Conservation (phyloP, 345 rosid species). For the Populus davidiana region DNA sequence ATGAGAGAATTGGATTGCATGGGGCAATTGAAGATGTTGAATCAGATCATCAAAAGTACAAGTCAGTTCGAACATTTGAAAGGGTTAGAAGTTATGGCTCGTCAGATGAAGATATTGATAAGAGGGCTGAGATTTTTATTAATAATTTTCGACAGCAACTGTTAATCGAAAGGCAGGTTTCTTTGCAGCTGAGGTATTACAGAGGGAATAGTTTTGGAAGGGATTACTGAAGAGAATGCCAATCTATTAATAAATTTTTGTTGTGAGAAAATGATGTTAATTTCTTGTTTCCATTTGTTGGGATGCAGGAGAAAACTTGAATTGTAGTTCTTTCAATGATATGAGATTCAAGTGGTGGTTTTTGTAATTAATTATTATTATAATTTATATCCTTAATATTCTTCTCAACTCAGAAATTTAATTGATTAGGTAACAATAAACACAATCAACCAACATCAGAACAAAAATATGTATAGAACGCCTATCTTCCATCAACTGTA, state of each 20-base stretch:
- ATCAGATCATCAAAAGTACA: not conserved
- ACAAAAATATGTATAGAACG: too few relatives aligned
- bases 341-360: not conserved
- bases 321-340: not conserved
- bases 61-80: not conserved
- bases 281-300: not conserved
- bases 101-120: slow-evolving; percentile 38
- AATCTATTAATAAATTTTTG: not conserved
- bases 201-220: slow-evolving; percentile 18
- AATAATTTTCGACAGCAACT: slow-evolving; percentile 42
- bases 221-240: not conserved
- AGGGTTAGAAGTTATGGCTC: slow-evolving; percentile 6
- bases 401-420: too few relatives aligned
- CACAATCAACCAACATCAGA: too few relatives aligned
- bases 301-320: not conserved
- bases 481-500: not conserved
- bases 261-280: not conserved
- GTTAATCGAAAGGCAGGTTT: slow-evolving; percentile 38
- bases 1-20: slow-evolving; percentile 25
- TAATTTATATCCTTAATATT: too few relatives aligned
- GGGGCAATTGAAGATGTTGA: slow-evolving; percentile 15
- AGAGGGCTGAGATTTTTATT: slow-evolving; percentile 41
- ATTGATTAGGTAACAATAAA: too few relatives aligned
- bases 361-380: too few relatives aligned
- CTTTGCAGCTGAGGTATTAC: slow-evolving; percentile 34